Conservation (phyloP, 2,329 filamentous ascomycete species). For the Alternaria sp. region DNA sequence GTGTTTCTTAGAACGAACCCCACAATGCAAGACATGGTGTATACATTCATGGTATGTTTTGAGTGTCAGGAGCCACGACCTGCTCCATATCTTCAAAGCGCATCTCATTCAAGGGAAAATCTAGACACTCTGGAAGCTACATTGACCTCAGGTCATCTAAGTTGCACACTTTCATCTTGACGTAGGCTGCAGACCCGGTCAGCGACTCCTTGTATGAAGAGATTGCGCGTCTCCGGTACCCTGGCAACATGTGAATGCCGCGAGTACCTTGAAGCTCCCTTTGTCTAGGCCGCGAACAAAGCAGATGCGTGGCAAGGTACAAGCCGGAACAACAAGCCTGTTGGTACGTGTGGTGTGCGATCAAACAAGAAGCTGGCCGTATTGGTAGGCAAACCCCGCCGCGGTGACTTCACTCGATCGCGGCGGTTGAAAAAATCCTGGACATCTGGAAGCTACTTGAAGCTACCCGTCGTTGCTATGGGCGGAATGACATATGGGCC, state of each 20-base stretch:
- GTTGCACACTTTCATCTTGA: not conserved
- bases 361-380: not conserved
- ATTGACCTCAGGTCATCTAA: not conserved
- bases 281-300: not conserved
- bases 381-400: not conserved
- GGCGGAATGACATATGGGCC: constrained; percentile 7
- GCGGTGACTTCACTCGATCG: not conserved
- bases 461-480: constrained; percentile 7
- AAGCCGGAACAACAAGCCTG: not conserved
- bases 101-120: not conserved
- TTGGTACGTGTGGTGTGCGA: not conserved
- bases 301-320: not conserved
- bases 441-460: constrained; percentile 13
- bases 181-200: not conserved
- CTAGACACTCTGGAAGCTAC: not conserved
- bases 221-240: not conserved
- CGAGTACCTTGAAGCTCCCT: not conserved
- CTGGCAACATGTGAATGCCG: not conserved
- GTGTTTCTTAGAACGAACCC: not conserved
- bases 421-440: not conserved
- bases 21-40: not conserved
- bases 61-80: not conserved
- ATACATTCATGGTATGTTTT: not conserved
- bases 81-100: not conserved
- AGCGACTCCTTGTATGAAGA: not conserved